Conservation (phyloP, 257 asterid genomes). For the Mitragyna speciosa region DNA sequence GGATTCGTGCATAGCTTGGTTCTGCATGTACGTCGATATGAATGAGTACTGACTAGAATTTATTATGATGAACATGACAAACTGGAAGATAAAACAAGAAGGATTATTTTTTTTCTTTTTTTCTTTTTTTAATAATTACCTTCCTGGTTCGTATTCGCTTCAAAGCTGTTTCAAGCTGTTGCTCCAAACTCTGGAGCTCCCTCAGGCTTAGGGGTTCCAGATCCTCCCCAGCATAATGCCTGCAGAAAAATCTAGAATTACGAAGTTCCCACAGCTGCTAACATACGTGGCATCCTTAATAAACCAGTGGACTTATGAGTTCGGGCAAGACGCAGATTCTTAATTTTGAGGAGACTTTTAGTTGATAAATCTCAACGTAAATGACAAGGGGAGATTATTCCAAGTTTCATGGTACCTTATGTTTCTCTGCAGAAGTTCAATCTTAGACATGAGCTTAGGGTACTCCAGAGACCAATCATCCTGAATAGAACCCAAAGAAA, state of each 20-base stretch:
- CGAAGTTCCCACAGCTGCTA: background rate
- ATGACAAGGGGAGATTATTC: background rate
- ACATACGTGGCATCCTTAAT: background rate
- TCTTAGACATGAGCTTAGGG: constrained; percentile 61
- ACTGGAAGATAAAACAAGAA: background rate
- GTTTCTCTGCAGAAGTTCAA: constrained; percentile 64
- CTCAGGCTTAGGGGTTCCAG: constrained; percentile 62
- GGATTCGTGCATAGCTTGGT: constrained; percentile 78
- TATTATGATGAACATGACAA: background rate
- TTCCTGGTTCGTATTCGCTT: constrained; percentile 63
- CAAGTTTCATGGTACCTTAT: constrained; percentile 42
- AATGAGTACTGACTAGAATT: background rate
- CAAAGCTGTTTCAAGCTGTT: constrained; percentile 64
- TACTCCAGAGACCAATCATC: constrained; percentile 51
- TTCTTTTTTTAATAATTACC: too few species aligned
- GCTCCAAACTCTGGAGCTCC: constrained; percentile 82
- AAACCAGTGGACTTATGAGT: background rate
- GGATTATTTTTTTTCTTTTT: background rate
- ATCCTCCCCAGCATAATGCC: constrained; percentile 72
- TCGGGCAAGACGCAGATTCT: too few species aligned
- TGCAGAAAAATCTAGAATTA: constrained; percentile 8
- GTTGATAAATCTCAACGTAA: too few species aligned
- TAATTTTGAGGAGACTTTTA: too few species aligned
- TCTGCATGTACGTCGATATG: constrained; percentile 36
- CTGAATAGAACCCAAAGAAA: constrained; percentile 38